Conservation (phyloP, 345 rosid genomes). For the Viola odorata region DNA sequence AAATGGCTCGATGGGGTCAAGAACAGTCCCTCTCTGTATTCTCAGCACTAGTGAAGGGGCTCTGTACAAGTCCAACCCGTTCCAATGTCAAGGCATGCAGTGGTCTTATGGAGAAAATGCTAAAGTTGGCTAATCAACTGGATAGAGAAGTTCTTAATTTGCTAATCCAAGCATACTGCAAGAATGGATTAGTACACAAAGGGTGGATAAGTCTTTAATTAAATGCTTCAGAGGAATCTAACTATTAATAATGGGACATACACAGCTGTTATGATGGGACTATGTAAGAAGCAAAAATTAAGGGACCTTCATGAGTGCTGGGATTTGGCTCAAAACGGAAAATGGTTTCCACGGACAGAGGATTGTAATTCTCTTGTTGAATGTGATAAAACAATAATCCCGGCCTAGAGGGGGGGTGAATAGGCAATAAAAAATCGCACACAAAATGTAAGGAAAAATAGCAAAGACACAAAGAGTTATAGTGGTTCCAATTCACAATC, state of each 20-base stretch:
- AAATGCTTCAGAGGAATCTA: slow-evolving; percentile 41
- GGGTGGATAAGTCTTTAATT: slow-evolving; percentile 40
- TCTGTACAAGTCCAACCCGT: slow-evolving; percentile 27
- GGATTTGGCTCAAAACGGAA: slow-evolving; percentile 34
- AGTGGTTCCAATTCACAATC: too few relatives aligned
- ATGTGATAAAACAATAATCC: too few relatives aligned
- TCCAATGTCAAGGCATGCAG: slow-evolving; percentile 33
- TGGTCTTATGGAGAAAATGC: slow-evolving; percentile 46
- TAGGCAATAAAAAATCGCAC: too few relatives aligned
- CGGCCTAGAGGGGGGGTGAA: too few relatives aligned
- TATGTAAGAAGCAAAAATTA: slow-evolving; percentile 47
- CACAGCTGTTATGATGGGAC: slow-evolving; percentile 39
- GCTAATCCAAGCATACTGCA: slow-evolving; percentile 55
- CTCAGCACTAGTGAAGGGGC: slow-evolving; percentile 37
- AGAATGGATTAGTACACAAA: slow-evolving; percentile 42
- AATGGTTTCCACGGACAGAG: slow-evolving; percentile 47
- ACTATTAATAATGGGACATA: slow-evolving; percentile 37
- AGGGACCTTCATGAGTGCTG: slow-evolving; percentile 33
- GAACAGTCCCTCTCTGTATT: slow-evolving; percentile 41
- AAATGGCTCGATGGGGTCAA: slow-evolving; percentile 70
- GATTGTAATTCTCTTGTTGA: slow-evolving; percentile 37
- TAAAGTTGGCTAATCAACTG: slow-evolving; percentile 45
- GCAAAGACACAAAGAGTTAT: too few relatives aligned
- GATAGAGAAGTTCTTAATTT: slow-evolving; percentile 51
- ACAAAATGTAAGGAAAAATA: too few relatives aligned